phyloP scores from a whole-genome alignment of 306 rosid genomes.

The Bauhinia variegata region DNA sequence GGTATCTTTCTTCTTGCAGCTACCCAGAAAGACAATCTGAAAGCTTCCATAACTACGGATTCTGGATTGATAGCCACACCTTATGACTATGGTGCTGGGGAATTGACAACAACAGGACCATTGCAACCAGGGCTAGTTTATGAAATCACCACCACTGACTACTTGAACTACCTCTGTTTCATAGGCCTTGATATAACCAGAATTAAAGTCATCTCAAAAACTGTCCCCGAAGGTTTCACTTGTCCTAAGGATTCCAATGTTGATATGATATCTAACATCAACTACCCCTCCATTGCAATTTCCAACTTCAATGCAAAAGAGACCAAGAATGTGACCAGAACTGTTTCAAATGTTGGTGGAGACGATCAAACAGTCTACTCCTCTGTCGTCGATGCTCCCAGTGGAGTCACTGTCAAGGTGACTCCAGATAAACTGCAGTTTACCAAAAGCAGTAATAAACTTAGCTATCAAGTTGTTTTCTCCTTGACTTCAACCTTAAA shows the following conservation, averaged over 20 bases:
- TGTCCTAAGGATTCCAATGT: slow-evolving; percentile 58
- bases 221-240: slow-evolving; percentile 48
- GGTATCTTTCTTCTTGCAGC: slow-evolving; percentile 50
- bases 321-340: slow-evolving; percentile 55
- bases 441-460: slow-evolving; percentile 43
- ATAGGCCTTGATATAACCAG: slow-evolving; percentile 39
- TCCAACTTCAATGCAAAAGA: slow-evolving; percentile 46
- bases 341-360: slow-evolving; percentile 73
- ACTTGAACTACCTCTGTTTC: slow-evolving; percentile 72
- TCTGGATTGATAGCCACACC: slow-evolving; percentile 59
- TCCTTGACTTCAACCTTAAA: slow-evolving; percentile 37
- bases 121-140: slow-evolving; percentile 78
- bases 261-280: slow-evolving; percentile 63
- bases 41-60: slow-evolving; percentile 55
- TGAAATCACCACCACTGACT: slow-evolving; percentile 64
- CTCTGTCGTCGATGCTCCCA: slow-evolving; percentile 52
- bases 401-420: slow-evolving; percentile 50
- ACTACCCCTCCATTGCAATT: slow-evolving; percentile 85
- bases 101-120: slow-evolving; percentile 52
- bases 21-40: slow-evolving; percentile 61
- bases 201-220: slow-evolving; percentile 50
- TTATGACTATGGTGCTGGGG: slow-evolving; percentile 86
- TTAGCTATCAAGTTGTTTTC: slow-evolving; percentile 66
- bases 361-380: slow-evolving; percentile 53
- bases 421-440: slow-evolving; percentile 65